Base-by-base conservation (phyloP, 179 eudicot species). In the Corrigiola litoralis region DNA sequence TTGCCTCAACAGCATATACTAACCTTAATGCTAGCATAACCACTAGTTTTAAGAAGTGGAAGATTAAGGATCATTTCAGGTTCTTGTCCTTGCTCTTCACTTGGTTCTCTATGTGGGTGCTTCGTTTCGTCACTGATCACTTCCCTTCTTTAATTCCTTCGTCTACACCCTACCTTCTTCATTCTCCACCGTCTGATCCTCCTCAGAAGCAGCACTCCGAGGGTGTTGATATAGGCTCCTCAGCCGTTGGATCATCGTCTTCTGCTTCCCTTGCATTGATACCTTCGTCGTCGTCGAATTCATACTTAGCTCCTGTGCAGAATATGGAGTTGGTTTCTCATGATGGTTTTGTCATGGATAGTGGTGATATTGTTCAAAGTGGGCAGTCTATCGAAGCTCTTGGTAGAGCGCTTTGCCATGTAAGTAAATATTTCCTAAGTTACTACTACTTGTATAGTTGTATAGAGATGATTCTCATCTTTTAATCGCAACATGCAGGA, bases 351-450 rank as follows among this genome's bases (percentile, higher is more conserved):
- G 1, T 65, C 13, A 52, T 65, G 27, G 69, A 52, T 0, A 4
- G 25, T 33, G 38, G 7, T 23, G 52, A 33, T 33, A 20, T 21
- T 51, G 40, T 14, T 48, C 21, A 63, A 46, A 50, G 33, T 65
- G 69, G 60, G 1, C 50, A 25, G 60, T 65, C 69, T 40, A 28
- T 65, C 52, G 50, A 52, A 53, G 69, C 69, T 6, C 69, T 65
- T 14, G 23, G 51, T 2, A 52, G 69, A 65, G 69, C 51, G 2
- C 61, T 53, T 21, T 52, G 61, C 28, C 69, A 65, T 28, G 69
- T 65, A 20, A 65, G 69, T 50, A 1, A 0, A n/a, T n/a, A n/a
- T n/a, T n/a, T n/a, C n/a, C n/a, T n/a, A n/a, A n/a, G n/a, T n/a
- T 49, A 2, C 31, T 2, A 17, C n/a, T n/a, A 49, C 16, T 17